These are phyloP conservation scores for Fusarium incarnatum DNA, from an alignment of 2,329 filamentous ascomycete genomes.

Conservation along the genomic window DNA sequence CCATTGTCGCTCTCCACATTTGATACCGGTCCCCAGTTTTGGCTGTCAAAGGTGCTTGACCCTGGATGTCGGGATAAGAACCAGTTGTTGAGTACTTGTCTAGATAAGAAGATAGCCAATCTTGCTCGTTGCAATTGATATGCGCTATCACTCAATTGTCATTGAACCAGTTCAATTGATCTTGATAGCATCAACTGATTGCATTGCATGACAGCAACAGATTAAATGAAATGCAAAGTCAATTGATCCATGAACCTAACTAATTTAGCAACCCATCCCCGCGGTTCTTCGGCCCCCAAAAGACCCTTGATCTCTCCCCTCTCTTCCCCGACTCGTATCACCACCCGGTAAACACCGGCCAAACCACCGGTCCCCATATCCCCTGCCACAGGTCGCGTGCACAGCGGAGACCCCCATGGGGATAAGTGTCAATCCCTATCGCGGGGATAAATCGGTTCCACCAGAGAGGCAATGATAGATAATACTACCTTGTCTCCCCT, in stretches of 20 bases:
- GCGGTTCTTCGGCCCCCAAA: background rate
- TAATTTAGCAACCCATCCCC: background rate
- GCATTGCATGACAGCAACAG: background rate
- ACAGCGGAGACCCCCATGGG: constrained; percentile 23
- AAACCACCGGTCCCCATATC: constrained; percentile 49
- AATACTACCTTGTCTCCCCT: constrained; percentile 23
- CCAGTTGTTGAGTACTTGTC: background rate
- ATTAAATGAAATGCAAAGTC: background rate
- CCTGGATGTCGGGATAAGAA: background rate
- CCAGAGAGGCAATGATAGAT: constrained; percentile 10
- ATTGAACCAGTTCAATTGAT: accelerated
- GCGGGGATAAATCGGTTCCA: constrained; percentile 25
- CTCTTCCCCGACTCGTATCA: background rate
- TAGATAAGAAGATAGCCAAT: background rate
- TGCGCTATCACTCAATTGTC: background rate
- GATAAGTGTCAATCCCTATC: constrained; percentile 8
- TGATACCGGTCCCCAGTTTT: constrained; percentile 1
- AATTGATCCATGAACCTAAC: background rate
- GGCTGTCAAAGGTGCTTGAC: background rate
- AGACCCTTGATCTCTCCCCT: constrained; percentile 7
- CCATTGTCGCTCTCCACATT: constrained; percentile 4
- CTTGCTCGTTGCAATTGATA: background rate
- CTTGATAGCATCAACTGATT: background rate
- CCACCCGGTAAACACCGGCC: constrained; percentile 13
- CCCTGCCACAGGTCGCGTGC: constrained; percentile 12